Evolutionary conservation across 1,139 yeast species (phyloP), one percentile per base, ranked within the genome.

Genomic region (Candida freyschussii): DNA sequence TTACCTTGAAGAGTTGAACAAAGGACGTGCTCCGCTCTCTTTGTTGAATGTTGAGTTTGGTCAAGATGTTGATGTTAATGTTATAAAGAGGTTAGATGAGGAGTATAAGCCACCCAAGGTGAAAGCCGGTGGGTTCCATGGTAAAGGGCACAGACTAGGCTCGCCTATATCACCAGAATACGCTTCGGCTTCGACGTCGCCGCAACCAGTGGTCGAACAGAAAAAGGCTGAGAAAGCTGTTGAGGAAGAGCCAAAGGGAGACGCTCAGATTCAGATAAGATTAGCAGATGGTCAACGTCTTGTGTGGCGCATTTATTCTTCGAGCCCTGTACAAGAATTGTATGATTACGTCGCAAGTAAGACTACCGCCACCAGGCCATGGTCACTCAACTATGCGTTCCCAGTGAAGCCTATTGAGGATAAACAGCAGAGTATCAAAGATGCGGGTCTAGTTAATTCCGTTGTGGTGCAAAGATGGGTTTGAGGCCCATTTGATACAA

Each of bases 41-140:
- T 62, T 91, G 33, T 66, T 91, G 42, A 78, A 84, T 45, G 96
- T 91, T 10, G 78, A 79, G 49, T 78, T 78, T 52, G 95, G 95
- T 27, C 97, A 91, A 62, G 93, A 85, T 45, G 97, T 93, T n/a
- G 96, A 89, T 55, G 96, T 91, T 13, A 76, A 79, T 26, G 94
- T 91, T n/a, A 69, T 71, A 40, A 78, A 80, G 52, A 79, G 80
- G 50, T 63, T 84, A 29, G 95, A 86, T 37, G 95, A 89, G 56
- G 86, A 84, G 33, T 91, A 75, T 61, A 62, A 55, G 26, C 80
- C 93, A 9, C 89, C 95, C 21, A 81, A 78, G 61, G 68, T 72
- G 36, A 62, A 72, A 53, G 52, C 63, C 7, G 86, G 78, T 5
- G 95, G 96, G 0, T 89, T 84, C 55, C 64, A 60, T 17, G 97